phyloP scores from a whole-genome alignment of 2,329 filamentous ascomycete species.

The Myriosclerotinia scirpicola region DNA sequence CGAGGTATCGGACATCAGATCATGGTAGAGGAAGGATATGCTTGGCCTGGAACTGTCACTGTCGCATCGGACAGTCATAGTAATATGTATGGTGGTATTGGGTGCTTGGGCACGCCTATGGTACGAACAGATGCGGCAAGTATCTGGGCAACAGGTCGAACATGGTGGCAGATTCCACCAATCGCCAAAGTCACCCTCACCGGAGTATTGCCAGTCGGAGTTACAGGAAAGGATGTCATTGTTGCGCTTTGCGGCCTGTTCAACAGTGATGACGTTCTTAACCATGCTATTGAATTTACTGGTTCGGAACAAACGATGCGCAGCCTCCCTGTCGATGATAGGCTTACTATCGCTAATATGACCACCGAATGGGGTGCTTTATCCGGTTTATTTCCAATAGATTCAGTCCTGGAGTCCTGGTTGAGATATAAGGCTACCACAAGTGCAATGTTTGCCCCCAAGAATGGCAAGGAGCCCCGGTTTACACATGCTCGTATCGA shows the following conservation, averaged over 20 bases:
- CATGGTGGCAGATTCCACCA: conserved; percentile 88
- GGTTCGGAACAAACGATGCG: conserved; percentile 75
- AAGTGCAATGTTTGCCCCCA: conserved; percentile 58
- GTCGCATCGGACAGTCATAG: conserved; percentile 78
- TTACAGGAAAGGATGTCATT: conserved; percentile 93
- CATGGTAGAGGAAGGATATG: conserved; percentile 82
- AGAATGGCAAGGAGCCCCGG: conserved; percentile 50
- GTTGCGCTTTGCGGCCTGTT: conserved; percentile 85
- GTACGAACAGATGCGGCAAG: conserved; percentile 85
- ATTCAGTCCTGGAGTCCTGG: conserved; percentile 70
- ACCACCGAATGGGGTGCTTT: conserved; percentile 79
- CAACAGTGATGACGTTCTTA: conserved; percentile 83
- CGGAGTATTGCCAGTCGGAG: conserved; percentile 72
- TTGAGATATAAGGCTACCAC: conserved; percentile 72
- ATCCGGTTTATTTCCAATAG: conserved; percentile 76
- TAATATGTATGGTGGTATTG: conserved; percentile 82
- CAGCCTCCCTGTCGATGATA: conserved; percentile 69
- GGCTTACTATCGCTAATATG: conserved; percentile 79
- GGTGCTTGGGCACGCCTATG: conserved; percentile 74
- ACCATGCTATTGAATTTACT: conserved; percentile 86
- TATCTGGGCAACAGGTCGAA: conserved; percentile 80
- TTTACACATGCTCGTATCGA: conserved; percentile 75
- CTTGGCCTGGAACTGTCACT: conserved; percentile 80
- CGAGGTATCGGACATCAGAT: conserved; percentile 88
- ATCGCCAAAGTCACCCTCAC: conserved; percentile 78